Base-by-base conservation (phyloP, 768 basidiomycete genomes). In the Coprinellus micaceus region DNA sequence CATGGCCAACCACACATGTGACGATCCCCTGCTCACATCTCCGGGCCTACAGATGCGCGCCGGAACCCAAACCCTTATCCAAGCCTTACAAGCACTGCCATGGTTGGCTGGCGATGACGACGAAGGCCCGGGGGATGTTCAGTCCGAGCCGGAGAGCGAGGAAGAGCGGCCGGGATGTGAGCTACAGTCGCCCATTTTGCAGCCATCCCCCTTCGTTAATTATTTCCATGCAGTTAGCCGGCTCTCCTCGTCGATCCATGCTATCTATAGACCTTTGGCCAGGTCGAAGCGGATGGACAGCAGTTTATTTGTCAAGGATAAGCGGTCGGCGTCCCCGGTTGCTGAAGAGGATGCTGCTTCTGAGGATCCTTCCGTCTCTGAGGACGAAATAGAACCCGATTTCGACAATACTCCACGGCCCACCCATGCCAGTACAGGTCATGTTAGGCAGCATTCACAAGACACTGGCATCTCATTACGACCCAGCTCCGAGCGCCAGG, bases 1-100 rank as follows among this genome's bases (percentile, higher is more conserved):
- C 52, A 40, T 59, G 17, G 15, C 5, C 47, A 15, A 21, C 22
- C 41, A 15, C 17, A 11, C n/a, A 19, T 41, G 24, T 21, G 36
- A 43, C 60, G 40, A 13, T 9, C 41, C 56, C 52, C 30, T 53
- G 52, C 54, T 54, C 48, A 45, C 22, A 22, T 25, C 59, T 52
- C 37, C 48, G 56, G 62, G 56, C 52, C 56, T 60, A 36, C 65
- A 94, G 91, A 88, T 94, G 84, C 86, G 89, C 39, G 83, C 85
- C 24, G 91, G 91, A 15, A 94, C 91, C 2, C 92, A 94, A 67
- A 89, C 91, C 2, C 82, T 94, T 49, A 93, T 94, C 37, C 91
- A 93, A 71, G 91, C 89, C 3, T 76, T 94, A 13, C 91, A 93
- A 64, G 91, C 90, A 1, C 76, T 93, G 40, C 92, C 91, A 19